Conservation (phyloP, 768 basidiomycete species). For the Tricholomella constricta region DNA sequence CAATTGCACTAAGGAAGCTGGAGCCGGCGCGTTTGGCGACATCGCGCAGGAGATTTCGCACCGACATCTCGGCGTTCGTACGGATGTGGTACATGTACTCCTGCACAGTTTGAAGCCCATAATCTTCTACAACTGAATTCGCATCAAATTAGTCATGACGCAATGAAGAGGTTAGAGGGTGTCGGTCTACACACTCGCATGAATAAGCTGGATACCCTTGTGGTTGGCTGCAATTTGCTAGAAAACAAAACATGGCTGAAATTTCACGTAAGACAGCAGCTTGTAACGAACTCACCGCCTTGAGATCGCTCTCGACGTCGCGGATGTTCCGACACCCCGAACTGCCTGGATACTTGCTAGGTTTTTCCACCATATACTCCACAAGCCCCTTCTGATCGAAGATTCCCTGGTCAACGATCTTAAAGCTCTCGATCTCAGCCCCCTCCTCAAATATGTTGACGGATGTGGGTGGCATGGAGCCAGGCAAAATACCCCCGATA, state of each 20-base stretch:
- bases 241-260: constrained; percentile 1
- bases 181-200: constrained; percentile 54
- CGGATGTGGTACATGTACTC: constrained; percentile 94
- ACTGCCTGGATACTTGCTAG: constrained; percentile 79
- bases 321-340: constrained; percentile 86
- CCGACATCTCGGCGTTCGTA: constrained; percentile 83
- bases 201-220: constrained; percentile 86
- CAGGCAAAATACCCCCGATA: constrained; percentile 89
- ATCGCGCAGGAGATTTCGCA: constrained; percentile 77
- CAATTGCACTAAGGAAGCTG: constrained; percentile 67
- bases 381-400: constrained; percentile 77
- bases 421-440: constrained; percentile 88
- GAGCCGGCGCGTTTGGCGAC: constrained; percentile 71
- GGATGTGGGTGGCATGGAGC: constrained; percentile 94
- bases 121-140: constrained; percentile 77
- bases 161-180: neutral
- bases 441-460: constrained; percentile 94
- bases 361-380: constrained; percentile 81
- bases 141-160: constrained; percentile 8
- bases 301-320: constrained; percentile 90
- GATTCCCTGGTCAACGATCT: constrained; percentile 80
- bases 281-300: constrained; percentile 60
- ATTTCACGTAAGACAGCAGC: constrained; percentile 1
- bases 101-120: constrained; percentile 83
- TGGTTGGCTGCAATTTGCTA: constrained; percentile 95